Evolutionary conservation across 2,329 filamentous ascomycete genomes (phyloP).

Genomic region (Aurifilum marmelostoma): DNA sequence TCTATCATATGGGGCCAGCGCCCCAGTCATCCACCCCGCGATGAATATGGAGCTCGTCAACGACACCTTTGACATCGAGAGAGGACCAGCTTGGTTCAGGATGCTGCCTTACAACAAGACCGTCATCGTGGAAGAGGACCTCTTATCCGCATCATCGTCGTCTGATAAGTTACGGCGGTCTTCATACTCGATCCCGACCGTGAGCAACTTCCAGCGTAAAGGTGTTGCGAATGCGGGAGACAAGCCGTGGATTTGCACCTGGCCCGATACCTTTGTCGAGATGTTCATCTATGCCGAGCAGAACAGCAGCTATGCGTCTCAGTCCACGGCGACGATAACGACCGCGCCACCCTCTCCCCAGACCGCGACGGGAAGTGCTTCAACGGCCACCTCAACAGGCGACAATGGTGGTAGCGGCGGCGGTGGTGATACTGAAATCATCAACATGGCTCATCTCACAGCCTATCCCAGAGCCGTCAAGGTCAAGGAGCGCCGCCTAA

Average conservation of each 20-base stretch:
- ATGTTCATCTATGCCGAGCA: constrained; percentile 61
- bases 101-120: constrained; percentile 59
- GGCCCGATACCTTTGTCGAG: constrained; percentile 59
- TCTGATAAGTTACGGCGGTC: constrained; percentile 34
- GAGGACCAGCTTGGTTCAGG: constrained; percentile 58
- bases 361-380: constrained; percentile 14
- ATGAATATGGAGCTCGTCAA: constrained; percentile 51
- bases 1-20: constrained; percentile 59
- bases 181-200: constrained; percentile 22
- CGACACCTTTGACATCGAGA: constrained; percentile 51
- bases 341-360: constrained; percentile 21
- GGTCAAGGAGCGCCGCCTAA: constrained; percentile 56
- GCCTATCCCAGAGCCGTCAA: constrained; percentile 58
- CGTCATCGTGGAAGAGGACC: constrained; percentile 53
- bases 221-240: constrained; percentile 50
- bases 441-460: constrained; percentile 33
- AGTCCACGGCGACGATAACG: constrained; percentile 28
- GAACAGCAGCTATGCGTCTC: constrained; percentile 45
- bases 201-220: constrained; percentile 43
- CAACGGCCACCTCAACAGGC: constrained; percentile 8
- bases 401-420: no score
- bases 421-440: constrained; percentile 13
- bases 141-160: constrained; percentile 36
- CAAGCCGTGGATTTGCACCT: constrained; percentile 61
- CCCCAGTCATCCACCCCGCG: constrained; percentile 47